Percentiles rank a stretch among this genome's conserved stretches.
phyloP scores from a whole-genome alignment of 495 filamentous ascomycete species.

The Opeltia flavorubescens region DNA sequence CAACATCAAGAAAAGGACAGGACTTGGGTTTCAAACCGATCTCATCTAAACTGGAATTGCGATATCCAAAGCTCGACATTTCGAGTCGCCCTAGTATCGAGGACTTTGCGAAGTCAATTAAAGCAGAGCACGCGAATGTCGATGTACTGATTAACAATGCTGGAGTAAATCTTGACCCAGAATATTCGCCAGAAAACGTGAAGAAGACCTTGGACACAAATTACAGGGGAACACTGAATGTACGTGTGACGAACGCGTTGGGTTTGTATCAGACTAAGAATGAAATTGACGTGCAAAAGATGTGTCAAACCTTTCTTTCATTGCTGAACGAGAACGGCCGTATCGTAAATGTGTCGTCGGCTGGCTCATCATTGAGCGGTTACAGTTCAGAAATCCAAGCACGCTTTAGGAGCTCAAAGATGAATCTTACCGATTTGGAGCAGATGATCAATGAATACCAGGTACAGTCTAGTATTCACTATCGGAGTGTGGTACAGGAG shows the following conservation, averaged over 20 bases:
- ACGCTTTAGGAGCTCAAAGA: constrained; percentile 4
- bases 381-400: constrained; percentile 2
- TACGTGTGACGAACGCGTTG: neutral
- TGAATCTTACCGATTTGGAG: constrained; percentile 3
- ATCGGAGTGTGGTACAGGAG: neutral
- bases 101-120: constrained; percentile 2
- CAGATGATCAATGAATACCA: constrained; percentile 7
- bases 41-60: neutral
- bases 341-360: constrained; percentile 23
- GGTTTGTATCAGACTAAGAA: too few species aligned
- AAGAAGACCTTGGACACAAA: constrained; percentile 6
- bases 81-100: constrained; percentile 1
- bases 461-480: neutral
- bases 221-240: constrained; percentile 7
- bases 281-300: neutral
- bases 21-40: constrained; percentile 2
- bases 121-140: neutral
- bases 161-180: constrained; percentile 6
- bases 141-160: constrained; percentile 11
- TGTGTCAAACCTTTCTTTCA: constrained; percentile 13
- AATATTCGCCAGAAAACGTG: constrained; percentile 6
- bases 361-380: neutral
- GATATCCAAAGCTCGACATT: constrained; percentile 7
- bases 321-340: constrained; percentile 12
- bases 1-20: constrained; percentile 3